Evolutionary conservation across 2,329 filamentous ascomycete genomes (phyloP), one percentile per base, ranked within the genome.

Genomic region (Ceratocystis ficicola): DNA sequence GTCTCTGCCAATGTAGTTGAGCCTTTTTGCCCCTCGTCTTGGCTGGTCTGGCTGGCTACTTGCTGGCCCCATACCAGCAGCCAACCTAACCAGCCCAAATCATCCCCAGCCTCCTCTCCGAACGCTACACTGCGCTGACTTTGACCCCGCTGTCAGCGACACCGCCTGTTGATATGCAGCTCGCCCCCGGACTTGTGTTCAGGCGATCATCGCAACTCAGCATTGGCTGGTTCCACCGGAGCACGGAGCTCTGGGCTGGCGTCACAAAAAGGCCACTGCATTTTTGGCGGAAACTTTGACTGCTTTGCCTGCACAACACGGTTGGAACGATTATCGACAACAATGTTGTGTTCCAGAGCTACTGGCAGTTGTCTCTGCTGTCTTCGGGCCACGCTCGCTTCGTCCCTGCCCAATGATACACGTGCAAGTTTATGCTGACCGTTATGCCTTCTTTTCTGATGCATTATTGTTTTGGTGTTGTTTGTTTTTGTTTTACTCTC

Each of bases 291-390:
- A 59, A 17, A 59, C 25, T 20, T 41, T 15, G 65, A 64, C 44
- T 67, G 65, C 65, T 36, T 36, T 64, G 67, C 57, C 65, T 67
- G 36, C 63, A 59, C 28, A 66, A 68, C 46, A 65, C 25, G 30
- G 20, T 65, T 63, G 65, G 67, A 25, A 62, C 55, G 20, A 52
- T 52, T 36, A 67, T 68, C 46, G 25, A 64, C 52, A 62, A 66
- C 55, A 32, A 65, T 50, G 22, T 57, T 44, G 67, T 57, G 44
- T 68, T 65, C 63, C 30, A 62, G 63, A 50, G 44, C n/a, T 67
- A 59, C 46, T 57, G 50, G 46, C 25, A 22, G 62, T 20, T 20
- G 48, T 28, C 48, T 57, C 17, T 55, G 32, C 22, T 44, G 10
- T 57, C 30, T 64, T 57, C 25, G 28, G 46, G 61, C 52, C 52